Conservation (phyloP, 257 asterid species). For the Gardenia jasminoides region DNA sequence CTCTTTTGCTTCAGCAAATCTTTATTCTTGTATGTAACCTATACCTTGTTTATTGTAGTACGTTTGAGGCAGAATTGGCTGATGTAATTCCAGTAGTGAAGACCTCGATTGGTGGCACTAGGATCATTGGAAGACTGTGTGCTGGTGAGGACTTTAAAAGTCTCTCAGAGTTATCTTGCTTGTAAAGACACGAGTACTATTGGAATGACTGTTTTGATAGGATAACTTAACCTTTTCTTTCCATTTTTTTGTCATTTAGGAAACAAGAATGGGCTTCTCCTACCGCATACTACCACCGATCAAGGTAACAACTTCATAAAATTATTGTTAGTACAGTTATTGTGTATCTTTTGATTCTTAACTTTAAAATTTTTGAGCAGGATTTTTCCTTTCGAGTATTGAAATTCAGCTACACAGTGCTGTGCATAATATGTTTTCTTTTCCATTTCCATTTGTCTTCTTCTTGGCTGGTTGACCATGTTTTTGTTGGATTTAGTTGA, state of each 20-base stretch:
- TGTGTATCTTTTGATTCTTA: neutral
- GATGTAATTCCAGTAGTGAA: constrained; percentile 84
- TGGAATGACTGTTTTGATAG: neutral
- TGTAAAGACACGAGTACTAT: neutral
- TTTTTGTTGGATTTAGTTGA: neutral
- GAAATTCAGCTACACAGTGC: too few relatives aligned
- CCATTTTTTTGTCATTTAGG: constrained; percentile 39
- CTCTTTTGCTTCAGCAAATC: neutral
- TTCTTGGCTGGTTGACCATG: neutral
- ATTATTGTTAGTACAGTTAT: neutral
- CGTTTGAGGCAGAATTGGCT: constrained; percentile 78
- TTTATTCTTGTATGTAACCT: neutral
- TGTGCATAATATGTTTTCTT: neutral
- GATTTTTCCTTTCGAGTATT: neutral
- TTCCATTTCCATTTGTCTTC: neutral
- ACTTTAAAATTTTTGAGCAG: neutral
- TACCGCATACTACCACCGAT: constrained; percentile 94
- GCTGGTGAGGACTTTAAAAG: constrained; percentile 52
- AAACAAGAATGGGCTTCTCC: constrained; percentile 87
- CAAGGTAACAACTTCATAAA: constrained; percentile 51
- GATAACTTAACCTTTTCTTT: neutral
- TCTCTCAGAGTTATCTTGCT: neutral
- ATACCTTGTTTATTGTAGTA: constrained; percentile 36
- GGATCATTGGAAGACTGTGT: constrained; percentile 87
- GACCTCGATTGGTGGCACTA: constrained; percentile 80